Evolutionary conservation across 202 grass and related monocot genomes (phyloP), one percentile per base, ranked within the genome.

Genomic region (Zoysia matrella): DNA sequence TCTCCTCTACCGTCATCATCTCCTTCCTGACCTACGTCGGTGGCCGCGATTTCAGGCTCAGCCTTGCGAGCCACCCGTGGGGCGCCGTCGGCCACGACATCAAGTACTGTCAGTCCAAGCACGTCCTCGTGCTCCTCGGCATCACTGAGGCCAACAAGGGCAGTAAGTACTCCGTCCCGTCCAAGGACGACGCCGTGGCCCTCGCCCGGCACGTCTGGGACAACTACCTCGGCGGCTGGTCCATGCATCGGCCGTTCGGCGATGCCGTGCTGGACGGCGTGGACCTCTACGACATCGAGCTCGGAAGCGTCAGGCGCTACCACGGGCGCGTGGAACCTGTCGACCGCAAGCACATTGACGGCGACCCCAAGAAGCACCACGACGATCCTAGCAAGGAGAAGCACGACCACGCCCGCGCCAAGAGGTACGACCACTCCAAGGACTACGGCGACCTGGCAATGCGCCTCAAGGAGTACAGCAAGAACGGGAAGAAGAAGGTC

Each of bases 281-380:
- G 12, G 88, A 93, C 81, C 88, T 93, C 69, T 9, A 50, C 5
- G 88, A 90, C 79, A 84, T 93, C 67, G 88, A 90, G 68, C 18
- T 60, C 0, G 88, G 82, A 2, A 60, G 39, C 36, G 10, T 50
- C 5, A 8, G 9, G 22, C 22, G 22, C 22, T 30, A 30, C 22
- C 22, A 30, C 22, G 22, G 22, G 22, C 22, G 22, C 22, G 22
- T 30, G 22, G 22, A 30, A 30, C 22, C 22, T 30, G 22, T 30
- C 22, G 22, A 30, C 22, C 22, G 22, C 48, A 8, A 50, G 48
- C 3, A 50, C 48, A 9, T 8, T 6, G 6, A 50, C 48, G 48
- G 5, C 7, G 48, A 50, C 47, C 47, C 47, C 47, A 48, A 6
- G 47, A 48, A 48, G 47, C 47, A 48, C 47, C 47, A 48, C 7